Evolutionary conservation across 352 stramenopile species (phyloP).

Genomic region (Globisporangium ultimum): DNA sequence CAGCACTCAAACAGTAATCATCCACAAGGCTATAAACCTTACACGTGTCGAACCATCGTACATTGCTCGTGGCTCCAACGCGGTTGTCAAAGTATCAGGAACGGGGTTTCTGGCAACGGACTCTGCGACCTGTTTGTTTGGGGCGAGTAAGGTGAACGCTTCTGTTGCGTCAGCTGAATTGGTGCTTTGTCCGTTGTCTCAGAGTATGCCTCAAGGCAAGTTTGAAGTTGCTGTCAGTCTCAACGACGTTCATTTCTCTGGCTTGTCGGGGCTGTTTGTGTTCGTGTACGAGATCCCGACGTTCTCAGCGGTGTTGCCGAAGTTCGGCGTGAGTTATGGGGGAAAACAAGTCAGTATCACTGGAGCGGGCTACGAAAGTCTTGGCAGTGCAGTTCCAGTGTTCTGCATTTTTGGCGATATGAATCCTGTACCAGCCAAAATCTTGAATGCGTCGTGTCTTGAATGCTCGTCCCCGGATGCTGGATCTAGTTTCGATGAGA

Average conservation of each 20-base stretch:
- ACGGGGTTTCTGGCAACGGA: constrained; percentile 18
- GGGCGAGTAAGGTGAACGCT: constrained; percentile 9
- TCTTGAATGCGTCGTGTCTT: constrained; percentile 1
- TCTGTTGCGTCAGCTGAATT: constrained; percentile 9
- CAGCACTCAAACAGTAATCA: constrained; percentile 9
- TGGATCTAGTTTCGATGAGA: neutral
- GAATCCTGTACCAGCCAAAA: constrained; percentile 3
- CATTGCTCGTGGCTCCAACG: constrained; percentile 15
- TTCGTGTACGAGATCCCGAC: constrained; percentile 24
- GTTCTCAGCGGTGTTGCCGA: constrained; percentile 13
- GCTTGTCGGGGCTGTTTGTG: neutral
- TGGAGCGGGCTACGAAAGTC: constrained; percentile 19
- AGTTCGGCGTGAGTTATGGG: neutral
- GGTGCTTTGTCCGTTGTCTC: constrained; percentile 20
- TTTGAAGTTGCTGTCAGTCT: constrained; percentile 30
- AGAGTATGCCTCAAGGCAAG: neutral
- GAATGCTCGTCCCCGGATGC: neutral
- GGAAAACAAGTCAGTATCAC: constrained; percentile 13
- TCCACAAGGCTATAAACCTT: constrained; percentile 22
- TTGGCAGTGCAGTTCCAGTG: neutral
- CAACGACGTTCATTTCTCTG: constrained; percentile 29
- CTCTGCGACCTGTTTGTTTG: constrained; percentile 14
- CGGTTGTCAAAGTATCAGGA: constrained; percentile 19
- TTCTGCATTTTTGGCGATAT: constrained; percentile 5
- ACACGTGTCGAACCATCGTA: constrained; percentile 15